Conservation (phyloP, 148 eudicot genomes). For the Camellia japonica region DNA sequence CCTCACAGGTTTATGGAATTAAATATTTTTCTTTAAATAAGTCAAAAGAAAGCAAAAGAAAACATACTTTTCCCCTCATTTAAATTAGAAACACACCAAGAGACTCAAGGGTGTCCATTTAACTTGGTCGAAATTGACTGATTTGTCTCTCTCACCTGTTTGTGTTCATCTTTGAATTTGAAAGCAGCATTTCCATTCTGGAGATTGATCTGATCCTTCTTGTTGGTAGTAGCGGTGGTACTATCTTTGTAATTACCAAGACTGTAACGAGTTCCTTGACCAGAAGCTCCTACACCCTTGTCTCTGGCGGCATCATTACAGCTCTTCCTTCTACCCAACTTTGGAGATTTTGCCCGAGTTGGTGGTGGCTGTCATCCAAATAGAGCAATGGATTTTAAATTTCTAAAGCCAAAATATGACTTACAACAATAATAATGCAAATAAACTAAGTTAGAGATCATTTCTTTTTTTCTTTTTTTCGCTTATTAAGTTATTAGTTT, state of each 20-base stretch:
- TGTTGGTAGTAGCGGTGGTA: constrained; percentile 12
- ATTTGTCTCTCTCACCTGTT: constrained; percentile 19
- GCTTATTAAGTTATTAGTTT: too few species aligned
- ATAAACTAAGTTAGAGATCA: not conserved
- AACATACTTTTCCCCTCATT: constrained; percentile 5
- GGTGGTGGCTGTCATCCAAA: constrained; percentile 54
- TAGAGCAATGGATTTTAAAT: not conserved
- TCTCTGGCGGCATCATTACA: constrained; percentile 39
- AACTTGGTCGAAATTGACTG: constrained; percentile 20
- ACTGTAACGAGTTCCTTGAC: constrained; percentile 42
- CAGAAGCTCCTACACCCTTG: constrained; percentile 29
- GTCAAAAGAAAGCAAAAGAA: constrained; percentile 19
- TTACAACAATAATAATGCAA: not conserved
- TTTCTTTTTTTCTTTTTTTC: not conserved
- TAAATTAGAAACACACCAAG: constrained; percentile 37
- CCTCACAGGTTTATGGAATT: constrained; percentile 14
- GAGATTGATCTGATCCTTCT: constrained; percentile 3
- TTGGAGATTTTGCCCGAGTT: constrained; percentile 91
- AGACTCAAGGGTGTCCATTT: constrained; percentile 33
- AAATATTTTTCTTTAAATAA: constrained; percentile 20
- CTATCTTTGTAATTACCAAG: constrained; percentile 29
- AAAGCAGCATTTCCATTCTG: constrained; percentile 17
- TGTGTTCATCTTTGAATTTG: constrained; percentile 22
- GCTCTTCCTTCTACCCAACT: constrained; percentile 80
- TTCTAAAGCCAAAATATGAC: not conserved